Conservation (phyloP, 495 filamentous ascomycete genomes). For the Echria macrotheca region DNA sequence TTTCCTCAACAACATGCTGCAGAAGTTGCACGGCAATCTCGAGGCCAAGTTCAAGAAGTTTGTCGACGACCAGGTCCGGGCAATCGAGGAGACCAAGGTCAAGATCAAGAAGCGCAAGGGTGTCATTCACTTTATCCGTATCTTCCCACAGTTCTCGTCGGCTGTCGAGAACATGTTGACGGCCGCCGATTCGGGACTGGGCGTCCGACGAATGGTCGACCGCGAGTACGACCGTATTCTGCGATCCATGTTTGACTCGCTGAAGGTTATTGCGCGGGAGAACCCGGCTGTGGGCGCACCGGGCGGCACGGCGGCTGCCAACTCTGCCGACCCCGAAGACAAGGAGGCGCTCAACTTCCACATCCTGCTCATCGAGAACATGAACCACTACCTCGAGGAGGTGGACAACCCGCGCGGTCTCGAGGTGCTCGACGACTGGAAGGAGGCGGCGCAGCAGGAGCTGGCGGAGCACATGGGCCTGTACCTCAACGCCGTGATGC, state of each 20-base stretch:
- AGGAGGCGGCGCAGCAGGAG: slow-evolving; percentile 66
- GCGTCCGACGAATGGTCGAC: slow-evolving; percentile 72
- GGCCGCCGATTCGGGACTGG: slow-evolving; percentile 50
- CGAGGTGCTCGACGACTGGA: slow-evolving; percentile 75
- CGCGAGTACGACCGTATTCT: slow-evolving; percentile 84
- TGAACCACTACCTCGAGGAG: slow-evolving; percentile 95
- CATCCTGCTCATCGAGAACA: slow-evolving; percentile 95
- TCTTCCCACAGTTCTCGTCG: slow-evolving; percentile 78
- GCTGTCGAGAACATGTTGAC: slow-evolving; percentile 78
- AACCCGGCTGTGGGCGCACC: slow-evolving; percentile 56
- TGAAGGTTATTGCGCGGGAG: slow-evolving; percentile 94
- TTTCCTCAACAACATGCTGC: slow-evolving; percentile 71
- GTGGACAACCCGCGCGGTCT: slow-evolving; percentile 65
- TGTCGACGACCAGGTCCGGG: slow-evolving; percentile 88
- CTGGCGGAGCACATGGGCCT: slow-evolving; percentile 81
- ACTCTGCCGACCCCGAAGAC: slow-evolving; percentile 67
- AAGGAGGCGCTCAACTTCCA: slow-evolving; percentile 96
- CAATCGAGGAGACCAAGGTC: slow-evolving; percentile 98
- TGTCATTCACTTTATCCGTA: slow-evolving; percentile 87
- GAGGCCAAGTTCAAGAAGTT: slow-evolving; percentile 77
- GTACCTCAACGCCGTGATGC: slow-evolving; percentile 82
- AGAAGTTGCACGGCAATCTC: slow-evolving; percentile 72
- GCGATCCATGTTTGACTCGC: slow-evolving; percentile 92
- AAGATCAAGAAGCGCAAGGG: slow-evolving; percentile 98
- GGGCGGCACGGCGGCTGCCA: slow-evolving; percentile 13